Percentiles rank a stretch among this genome's conserved stretches.
Conservation (phyloP, 2,329 filamentous ascomycete species). For the Xylaria sp. region DNA sequence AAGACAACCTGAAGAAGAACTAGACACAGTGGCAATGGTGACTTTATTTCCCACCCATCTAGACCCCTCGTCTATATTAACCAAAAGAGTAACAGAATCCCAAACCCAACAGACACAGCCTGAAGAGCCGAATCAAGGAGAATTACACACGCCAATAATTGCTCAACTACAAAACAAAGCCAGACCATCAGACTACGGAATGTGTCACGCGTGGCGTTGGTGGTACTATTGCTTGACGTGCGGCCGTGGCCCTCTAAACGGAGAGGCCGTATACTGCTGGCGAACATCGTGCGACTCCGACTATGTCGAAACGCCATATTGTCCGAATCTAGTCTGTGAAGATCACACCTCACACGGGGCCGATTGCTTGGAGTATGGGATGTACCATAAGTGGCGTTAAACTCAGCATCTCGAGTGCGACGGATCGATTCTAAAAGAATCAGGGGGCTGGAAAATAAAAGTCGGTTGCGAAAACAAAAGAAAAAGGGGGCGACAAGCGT, state of each 20-base stretch:
- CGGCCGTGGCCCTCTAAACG: constrained; percentile 42
- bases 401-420: background rate
- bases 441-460: background rate
- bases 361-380: constrained; percentile 40
- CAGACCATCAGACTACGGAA: constrained; percentile 17
- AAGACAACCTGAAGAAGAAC: background rate
- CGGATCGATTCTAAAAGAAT: background rate
- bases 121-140: constrained; percentile 1
- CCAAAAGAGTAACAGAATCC: constrained; percentile 4
- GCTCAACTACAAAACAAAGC: background rate
- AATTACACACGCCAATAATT: background rate
- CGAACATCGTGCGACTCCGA: constrained; percentile 42
- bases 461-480: background rate
- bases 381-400: constrained; percentile 39
- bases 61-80: background rate
- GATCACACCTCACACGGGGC: constrained; percentile 39
- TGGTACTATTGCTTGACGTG: constrained; percentile 43
- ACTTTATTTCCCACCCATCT: background rate
- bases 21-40: constrained; percentile 23
- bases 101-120: background rate
- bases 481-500: background rate
- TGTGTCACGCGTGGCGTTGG: constrained; percentile 45
- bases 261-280: constrained; percentile 40
- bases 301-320: constrained; percentile 39
- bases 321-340: constrained; percentile 41